phyloP scores from a whole-genome alignment of 345 rosid species.

The Salix exigua region DNA sequence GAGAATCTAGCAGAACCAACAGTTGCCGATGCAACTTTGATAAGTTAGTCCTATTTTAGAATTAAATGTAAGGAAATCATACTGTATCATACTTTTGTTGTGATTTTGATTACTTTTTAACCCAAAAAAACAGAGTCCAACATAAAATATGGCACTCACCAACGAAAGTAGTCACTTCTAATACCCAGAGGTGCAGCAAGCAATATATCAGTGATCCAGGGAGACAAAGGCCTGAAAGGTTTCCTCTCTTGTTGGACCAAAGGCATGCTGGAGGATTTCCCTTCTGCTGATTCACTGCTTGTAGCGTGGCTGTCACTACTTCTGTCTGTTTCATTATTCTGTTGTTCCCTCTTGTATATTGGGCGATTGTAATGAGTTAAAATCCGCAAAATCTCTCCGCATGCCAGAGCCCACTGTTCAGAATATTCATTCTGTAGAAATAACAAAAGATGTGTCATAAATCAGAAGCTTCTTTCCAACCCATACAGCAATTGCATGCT shows the following conservation, averaged over 20 bases:
- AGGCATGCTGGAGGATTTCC: slow-evolving; percentile 41
- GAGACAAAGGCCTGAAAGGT: slow-evolving; percentile 89
- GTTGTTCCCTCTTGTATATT: slow-evolving; percentile 67
- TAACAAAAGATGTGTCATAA: background rate
- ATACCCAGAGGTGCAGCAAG: slow-evolving; percentile 92
- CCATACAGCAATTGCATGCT: background rate
- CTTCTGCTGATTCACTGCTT: slow-evolving; percentile 37
- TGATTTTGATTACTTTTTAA: background rate
- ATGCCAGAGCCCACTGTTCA: slow-evolving; percentile 98
- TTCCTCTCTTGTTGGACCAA: slow-evolving; percentile 65
- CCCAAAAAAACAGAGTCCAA: background rate
- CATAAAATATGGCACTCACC: slow-evolving; percentile 48
- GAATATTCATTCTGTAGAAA: slow-evolving; percentile 78
- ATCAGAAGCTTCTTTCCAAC: background rate
- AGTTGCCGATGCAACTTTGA: background rate
- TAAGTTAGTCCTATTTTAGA: background rate
- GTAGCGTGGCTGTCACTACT: slow-evolving; percentile 40
- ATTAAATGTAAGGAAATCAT: background rate
- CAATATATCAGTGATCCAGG: slow-evolving; percentile 91
- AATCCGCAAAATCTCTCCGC: slow-evolving; percentile 91
- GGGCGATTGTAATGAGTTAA: slow-evolving; percentile 98
- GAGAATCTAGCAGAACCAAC: no score
- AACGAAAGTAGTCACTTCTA: slow-evolving; percentile 94
- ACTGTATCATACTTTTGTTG: background rate
- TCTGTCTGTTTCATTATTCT: slow-evolving; percentile 49